These are phyloP conservation scores for Sanghuangporus sanghuang DNA, from an alignment of 1,284 basidiomycete genomes.

Conservation along the genomic window DNA sequence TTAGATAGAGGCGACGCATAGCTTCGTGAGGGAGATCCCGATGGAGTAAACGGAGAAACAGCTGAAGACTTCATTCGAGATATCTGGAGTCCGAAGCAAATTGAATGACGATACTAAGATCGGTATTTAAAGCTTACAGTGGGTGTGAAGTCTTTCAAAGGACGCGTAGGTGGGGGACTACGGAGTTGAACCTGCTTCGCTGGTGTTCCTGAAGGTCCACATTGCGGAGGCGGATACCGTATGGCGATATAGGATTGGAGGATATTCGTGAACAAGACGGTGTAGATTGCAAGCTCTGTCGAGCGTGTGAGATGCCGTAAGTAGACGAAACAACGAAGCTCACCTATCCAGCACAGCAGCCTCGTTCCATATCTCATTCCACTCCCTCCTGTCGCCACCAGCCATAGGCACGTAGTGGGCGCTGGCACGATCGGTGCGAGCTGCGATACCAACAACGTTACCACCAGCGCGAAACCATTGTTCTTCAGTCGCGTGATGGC, in stretches of 20 bases:
- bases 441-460: conserved; percentile 10
- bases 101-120: not conserved
- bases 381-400: conserved; percentile 3
- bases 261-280: conserved; percentile 13
- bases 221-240: conserved; percentile 15
- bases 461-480: conserved; percentile 15
- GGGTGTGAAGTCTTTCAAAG: conserved; percentile 8
- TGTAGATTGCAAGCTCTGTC: conserved; percentile 13
- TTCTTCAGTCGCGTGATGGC: conserved; percentile 15
- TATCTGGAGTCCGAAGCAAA: not conserved
- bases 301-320: not conserved
- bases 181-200: conserved; percentile 8
- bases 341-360: conserved; percentile 15
- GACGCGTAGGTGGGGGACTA: conserved; percentile 7
- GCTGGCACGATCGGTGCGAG: conserved; percentile 13
- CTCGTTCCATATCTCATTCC: not conserved
- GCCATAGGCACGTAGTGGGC: conserved; percentile 11
- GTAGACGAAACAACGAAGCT: not conserved
- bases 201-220: conserved; percentile 11
- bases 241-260: conserved; percentile 14
- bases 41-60: conserved; percentile 9
- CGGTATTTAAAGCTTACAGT: not conserved
- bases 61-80: not conserved
- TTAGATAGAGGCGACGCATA: conserved; percentile 1
- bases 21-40: conserved; percentile 12